A percentile compares a stretch with the other conserved stretches of the same genome.
These are phyloP conservation scores for Skeletonema menzelii DNA, from an alignment of 108 stramenopile species.

Conservation along the genomic window DNA sequence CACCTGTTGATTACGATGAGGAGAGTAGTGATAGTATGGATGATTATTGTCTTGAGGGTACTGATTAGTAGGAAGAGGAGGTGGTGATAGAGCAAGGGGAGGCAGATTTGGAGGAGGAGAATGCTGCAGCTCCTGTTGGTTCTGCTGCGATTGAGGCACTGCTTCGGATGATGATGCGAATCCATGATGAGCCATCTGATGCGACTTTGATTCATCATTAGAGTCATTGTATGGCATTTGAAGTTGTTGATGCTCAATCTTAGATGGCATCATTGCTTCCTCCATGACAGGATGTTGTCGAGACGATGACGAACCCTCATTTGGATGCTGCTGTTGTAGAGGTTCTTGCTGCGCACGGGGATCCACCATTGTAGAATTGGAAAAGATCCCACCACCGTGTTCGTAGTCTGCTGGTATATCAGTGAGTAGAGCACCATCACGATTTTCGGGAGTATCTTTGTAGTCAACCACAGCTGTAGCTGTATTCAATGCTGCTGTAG, in stretches of 20 bases:
- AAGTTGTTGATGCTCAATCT: not conserved
- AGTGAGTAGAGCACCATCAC: not conserved
- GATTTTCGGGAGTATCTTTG: not conserved
- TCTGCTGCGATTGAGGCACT: not conserved
- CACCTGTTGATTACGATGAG: not conserved
- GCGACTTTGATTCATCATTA: not conserved
- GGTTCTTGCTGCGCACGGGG: not conserved
- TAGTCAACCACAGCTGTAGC: not conserved
- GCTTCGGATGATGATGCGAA: not conserved
- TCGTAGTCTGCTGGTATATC: not conserved
- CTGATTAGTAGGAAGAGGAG: not conserved
- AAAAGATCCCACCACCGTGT: not conserved
- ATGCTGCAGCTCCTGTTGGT: not conserved
- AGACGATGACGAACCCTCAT: not conserved
- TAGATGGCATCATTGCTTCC: not conserved
- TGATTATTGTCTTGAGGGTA: not conserved
- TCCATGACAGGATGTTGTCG: not conserved
- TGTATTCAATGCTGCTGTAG: not conserved
- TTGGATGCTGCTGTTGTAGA: not conserved
- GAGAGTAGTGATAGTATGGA: not conserved
- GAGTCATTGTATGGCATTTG: not conserved
- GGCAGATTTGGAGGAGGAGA: not conserved
- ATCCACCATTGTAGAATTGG: not conserved
- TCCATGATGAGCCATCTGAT: not conserved
- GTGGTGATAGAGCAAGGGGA: not conserved